Evolutionary conservation across 192 early-diverging fungal genomes (phyloP).

Genomic region (Podila epicladia): DNA sequence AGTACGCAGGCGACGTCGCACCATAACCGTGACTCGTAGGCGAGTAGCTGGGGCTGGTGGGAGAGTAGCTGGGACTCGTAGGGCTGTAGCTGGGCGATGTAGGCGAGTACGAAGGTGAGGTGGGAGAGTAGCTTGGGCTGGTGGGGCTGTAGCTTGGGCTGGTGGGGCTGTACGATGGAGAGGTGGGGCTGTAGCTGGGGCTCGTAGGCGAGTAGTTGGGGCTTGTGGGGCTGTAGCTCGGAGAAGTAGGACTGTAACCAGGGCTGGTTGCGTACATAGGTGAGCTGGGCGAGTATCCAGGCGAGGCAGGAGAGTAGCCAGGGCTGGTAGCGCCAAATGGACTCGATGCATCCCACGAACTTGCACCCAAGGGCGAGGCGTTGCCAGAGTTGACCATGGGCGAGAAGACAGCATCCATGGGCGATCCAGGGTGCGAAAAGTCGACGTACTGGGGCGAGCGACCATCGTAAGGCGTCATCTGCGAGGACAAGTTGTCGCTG

Average conservation of each 20-base stretch:
- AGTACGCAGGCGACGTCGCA: constrained; percentile 76
- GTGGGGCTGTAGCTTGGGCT: constrained; percentile 81
- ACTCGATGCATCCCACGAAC: constrained; percentile 45
- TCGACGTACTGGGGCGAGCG: constrained; percentile 71
- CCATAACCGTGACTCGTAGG: constrained; percentile 80
- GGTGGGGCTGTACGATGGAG: constrained; percentile 76
- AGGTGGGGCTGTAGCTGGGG: constrained; percentile 61
- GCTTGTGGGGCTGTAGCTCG: constrained; percentile 77
- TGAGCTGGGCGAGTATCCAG: constrained; percentile 60
- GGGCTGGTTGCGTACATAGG: constrained; percentile 51
- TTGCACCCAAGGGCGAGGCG: constrained; percentile 60
- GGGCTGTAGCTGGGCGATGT: constrained; percentile 72
- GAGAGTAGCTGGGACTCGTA: constrained; percentile 71
- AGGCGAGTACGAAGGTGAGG: constrained; percentile 76
- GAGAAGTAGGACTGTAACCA: constrained; percentile 54
- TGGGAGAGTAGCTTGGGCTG: constrained; percentile 78
- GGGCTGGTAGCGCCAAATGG: constrained; percentile 52
- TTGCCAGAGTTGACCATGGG: constrained; percentile 83
- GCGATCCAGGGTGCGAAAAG: constrained; percentile 70
- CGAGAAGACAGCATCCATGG: constrained; percentile 85
- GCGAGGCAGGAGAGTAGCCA: constrained; percentile 56
- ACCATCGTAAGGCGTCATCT: constrained; percentile 84
- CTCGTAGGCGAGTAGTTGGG: constrained; percentile 83
- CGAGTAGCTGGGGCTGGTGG: constrained; percentile 76
- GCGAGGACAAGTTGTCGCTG: constrained; percentile 71